phyloP scores from a whole-genome alignment of 345 rosid genomes.

The Pugionium cornutum region DNA sequence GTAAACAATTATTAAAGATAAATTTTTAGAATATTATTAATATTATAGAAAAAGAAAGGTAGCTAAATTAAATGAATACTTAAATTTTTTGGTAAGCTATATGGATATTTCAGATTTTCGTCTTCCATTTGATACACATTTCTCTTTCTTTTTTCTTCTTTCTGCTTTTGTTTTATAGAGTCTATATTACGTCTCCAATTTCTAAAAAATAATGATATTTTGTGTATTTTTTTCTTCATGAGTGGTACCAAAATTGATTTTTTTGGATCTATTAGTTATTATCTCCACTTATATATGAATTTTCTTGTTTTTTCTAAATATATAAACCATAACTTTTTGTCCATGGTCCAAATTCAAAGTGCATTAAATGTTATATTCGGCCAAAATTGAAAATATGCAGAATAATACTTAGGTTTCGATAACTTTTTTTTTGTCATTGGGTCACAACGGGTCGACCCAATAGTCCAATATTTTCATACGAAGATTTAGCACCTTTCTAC shows the following conservation, averaged over 20 bases:
- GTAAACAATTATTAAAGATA: no score
- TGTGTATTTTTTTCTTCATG: conserved; percentile 32
- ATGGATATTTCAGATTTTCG: no score
- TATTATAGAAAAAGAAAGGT: no score
- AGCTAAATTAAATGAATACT: no score
- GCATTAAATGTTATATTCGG: conserved; percentile 31
- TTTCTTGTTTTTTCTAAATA: conserved; percentile 21
- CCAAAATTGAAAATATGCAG: conserved; percentile 18
- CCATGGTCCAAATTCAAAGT: conserved; percentile 36
- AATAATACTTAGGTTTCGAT: conserved; percentile 20
- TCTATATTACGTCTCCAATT: background rate
- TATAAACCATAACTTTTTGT: conserved; percentile 24
- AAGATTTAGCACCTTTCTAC: no score
- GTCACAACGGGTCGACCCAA: no score
- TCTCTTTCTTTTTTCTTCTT: no score
- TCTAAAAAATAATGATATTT: conserved; percentile 13
- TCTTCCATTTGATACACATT: conserved; percentile 13
- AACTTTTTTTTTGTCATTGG: no score
- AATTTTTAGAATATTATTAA: no score
- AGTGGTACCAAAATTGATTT: conserved; percentile 37
- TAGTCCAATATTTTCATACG: no score
- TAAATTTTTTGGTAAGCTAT: no score
- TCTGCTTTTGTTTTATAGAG: background rate
- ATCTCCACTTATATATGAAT: conserved; percentile 24
- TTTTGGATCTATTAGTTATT: conserved; percentile 36